Evolutionary conservation across 2,329 filamentous ascomycete genomes (phyloP).

Genomic region (Ascochyta viciae-villosae): DNA sequence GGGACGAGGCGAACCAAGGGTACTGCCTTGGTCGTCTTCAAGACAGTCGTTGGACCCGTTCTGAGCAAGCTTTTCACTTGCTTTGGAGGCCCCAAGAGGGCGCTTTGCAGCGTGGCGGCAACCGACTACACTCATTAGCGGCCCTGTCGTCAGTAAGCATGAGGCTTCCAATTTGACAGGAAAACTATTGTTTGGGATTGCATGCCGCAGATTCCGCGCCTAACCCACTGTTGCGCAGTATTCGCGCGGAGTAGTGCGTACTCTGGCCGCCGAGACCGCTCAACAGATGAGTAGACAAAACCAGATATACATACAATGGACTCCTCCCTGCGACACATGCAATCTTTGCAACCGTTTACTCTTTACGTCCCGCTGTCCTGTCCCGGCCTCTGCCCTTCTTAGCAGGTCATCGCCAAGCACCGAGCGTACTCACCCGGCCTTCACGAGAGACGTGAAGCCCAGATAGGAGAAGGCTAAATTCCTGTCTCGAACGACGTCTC

Average conservation of each 20-base stretch:
- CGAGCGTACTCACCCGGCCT: neutral
- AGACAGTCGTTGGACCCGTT: conserved; percentile 9
- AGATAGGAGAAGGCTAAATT: conserved; percentile 1
- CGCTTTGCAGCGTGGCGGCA: conserved; percentile 24
- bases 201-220: conserved; percentile 30
- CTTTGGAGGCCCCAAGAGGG: conserved; percentile 19
- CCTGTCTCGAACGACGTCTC: conserved; percentile 4
- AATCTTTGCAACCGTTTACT: neutral
- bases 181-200: conserved; percentile 14
- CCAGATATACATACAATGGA: conserved; percentile 10
- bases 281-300: conserved; percentile 12
- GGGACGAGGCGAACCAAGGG: conserved; percentile 3
- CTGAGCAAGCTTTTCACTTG: conserved; percentile 6
- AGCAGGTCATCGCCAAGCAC: neutral
- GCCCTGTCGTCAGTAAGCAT: conserved; percentile 22
- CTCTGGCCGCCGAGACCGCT: conserved; percentile 15
- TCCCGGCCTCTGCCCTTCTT: neutral
- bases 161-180: conserved; percentile 12
- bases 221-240: conserved; percentile 24
- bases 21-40: conserved; percentile 16
- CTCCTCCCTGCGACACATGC: neutral
- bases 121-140: conserved; percentile 18
- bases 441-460: conserved; percentile 3
- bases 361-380: neutral
- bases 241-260: conserved; percentile 29